These are phyloP conservation scores for Wickerhamomyces sp. DNA, from an alignment of 1,139 yeast species.

Conservation along the genomic window DNA sequence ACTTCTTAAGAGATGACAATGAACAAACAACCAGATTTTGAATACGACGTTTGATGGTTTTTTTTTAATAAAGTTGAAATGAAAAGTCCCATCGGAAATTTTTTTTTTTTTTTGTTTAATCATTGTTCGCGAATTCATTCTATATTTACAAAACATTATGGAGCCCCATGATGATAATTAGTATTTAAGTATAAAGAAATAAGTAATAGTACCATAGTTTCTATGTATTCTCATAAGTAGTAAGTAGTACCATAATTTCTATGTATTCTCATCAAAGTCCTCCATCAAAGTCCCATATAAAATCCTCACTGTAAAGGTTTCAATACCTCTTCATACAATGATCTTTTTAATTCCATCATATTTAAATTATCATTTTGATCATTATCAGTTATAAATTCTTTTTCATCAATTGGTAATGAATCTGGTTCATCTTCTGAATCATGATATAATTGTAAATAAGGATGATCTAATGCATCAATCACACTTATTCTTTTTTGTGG, in stretches of 20 bases:
- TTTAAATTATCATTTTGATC: conserved; percentile 60
- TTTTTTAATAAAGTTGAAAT: too few relatives aligned
- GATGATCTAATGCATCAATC: conserved; percentile 76
- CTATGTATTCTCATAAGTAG: too few relatives aligned
- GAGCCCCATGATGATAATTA: too few relatives aligned
- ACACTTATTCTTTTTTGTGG: conserved; percentile 77
- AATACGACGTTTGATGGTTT: too few relatives aligned
- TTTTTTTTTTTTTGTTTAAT: not conserved
- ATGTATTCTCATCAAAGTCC: too few relatives aligned
- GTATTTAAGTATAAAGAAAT: too few relatives aligned
- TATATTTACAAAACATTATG: too few relatives aligned
- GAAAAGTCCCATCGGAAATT: too few relatives aligned
- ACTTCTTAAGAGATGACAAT: not conserved
- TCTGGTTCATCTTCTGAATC: conserved; percentile 81
- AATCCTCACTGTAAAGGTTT: conserved; percentile 18
- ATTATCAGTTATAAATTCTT: conserved; percentile 59
- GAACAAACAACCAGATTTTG: not conserved
- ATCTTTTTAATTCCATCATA: conserved; percentile 62
- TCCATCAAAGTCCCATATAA: conserved; percentile 20
- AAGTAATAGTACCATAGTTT: too few relatives aligned
- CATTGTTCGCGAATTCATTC: not conserved
- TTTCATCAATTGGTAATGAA: conserved; percentile 66
- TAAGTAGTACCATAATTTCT: too few relatives aligned
- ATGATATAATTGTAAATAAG: conserved; percentile 75
- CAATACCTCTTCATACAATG: conserved; percentile 36